Evolutionary conservation across 306 rosid species (phyloP).

Genomic region (Trichosanthes cucumerina): DNA sequence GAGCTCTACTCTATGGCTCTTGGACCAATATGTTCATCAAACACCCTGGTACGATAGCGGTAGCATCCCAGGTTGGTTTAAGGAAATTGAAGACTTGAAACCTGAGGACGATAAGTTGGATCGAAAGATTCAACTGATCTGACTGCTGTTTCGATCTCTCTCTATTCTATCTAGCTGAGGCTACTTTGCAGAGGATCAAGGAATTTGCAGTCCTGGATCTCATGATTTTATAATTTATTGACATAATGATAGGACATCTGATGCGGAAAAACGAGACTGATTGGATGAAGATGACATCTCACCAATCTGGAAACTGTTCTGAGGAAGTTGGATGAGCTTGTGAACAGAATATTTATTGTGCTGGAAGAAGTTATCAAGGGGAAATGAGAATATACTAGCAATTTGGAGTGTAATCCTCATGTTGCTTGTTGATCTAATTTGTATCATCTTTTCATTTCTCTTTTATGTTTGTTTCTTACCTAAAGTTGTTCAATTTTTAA

Average conservation of each 20-base stretch:
- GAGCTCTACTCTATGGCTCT: not conserved
- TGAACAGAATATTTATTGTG: not conserved
- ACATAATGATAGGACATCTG: not conserved
- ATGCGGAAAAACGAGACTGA: not conserved
- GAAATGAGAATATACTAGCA: not conserved
- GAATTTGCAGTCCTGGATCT: not conserved
- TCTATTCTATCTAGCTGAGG: not conserved
- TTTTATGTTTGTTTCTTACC: not conserved
- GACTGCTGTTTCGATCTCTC: not conserved
- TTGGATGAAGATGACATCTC: not conserved
- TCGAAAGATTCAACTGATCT: not conserved
- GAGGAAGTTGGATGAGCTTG: conserved; percentile 1
- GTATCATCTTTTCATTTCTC: not conserved
- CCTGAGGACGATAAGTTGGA: not conserved
- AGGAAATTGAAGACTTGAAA: not conserved
- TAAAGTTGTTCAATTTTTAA: not conserved
- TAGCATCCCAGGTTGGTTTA: not conserved
- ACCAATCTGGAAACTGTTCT: not conserved
- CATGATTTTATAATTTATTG: not conserved
- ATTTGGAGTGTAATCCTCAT: not conserved
- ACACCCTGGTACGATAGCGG: not conserved
- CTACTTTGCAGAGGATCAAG: not conserved
- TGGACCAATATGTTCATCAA: not conserved
- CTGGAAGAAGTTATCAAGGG: not conserved
- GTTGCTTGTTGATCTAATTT: not conserved